These are phyloP conservation scores for Hammondia hammondi DNA, from an alignment of 169 alveolate genomes.

Conservation along the genomic window DNA sequence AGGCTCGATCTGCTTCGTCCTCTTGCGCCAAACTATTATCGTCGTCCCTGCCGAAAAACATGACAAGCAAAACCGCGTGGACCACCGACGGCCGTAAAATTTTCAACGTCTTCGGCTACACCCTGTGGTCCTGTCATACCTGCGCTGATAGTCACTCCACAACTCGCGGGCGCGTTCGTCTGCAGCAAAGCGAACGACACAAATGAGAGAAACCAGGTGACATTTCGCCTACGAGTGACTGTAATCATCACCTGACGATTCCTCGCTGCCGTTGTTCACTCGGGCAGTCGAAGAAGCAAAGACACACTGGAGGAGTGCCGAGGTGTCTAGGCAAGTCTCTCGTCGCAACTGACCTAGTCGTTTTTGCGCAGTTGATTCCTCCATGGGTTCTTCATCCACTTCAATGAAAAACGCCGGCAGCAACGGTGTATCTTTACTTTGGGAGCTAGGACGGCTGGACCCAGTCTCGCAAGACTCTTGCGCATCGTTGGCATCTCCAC, in stretches of 20 bases:
- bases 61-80: not conserved
- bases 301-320: not conserved
- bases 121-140: not conserved
- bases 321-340: not conserved
- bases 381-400: constrained; percentile 14
- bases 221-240: not conserved
- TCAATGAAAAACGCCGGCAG: constrained; percentile 16
- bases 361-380: not conserved
- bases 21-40: constrained; percentile 9
- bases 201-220: not conserved
- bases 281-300: not conserved
- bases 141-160: constrained; percentile 29
- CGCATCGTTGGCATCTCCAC: no score
- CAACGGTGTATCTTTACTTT: not conserved
- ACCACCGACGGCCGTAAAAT: no score
- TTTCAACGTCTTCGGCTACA: not conserved
- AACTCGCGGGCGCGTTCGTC: constrained; percentile 29
- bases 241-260: not conserved
- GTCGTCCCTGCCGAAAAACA: not conserved
- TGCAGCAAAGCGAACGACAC: not conserved
- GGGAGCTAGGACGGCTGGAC: no score
- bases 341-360: not conserved
- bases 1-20: constrained; percentile 28
- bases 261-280: not conserved
- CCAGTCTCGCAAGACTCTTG: no score